These are phyloP conservation scores for Didymella lethalis DNA, from an alignment of 2,329 filamentous ascomycete species.

Conservation along the genomic window DNA sequence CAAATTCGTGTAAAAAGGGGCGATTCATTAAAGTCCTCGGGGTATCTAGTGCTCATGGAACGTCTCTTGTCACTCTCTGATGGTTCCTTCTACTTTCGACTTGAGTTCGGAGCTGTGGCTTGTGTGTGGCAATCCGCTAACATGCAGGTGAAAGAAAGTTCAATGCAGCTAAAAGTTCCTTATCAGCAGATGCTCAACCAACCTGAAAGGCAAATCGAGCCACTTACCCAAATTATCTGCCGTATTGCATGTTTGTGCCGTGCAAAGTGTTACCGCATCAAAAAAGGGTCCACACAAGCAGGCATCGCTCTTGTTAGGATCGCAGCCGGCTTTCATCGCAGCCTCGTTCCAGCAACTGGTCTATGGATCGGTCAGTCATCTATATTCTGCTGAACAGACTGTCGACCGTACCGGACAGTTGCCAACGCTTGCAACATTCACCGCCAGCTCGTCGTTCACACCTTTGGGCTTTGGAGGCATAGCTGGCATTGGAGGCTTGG, in stretches of 20 bases:
- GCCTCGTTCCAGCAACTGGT: slow-evolving; percentile 47
- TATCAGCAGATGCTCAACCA: slow-evolving; percentile 3
- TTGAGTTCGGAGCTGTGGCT: slow-evolving; percentile 4
- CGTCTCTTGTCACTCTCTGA: neutral
- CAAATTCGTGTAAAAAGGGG: neutral
- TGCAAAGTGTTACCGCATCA: slow-evolving; percentile 41
- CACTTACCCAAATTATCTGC: slow-evolving; percentile 45
- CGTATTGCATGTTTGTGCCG: slow-evolving; percentile 37
- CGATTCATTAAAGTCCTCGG: slow-evolving; percentile 13
- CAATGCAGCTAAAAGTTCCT: slow-evolving; percentile 11
- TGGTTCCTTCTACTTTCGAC: neutral
- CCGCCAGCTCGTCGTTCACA: slow-evolving; percentile 17
- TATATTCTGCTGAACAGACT: neutral
- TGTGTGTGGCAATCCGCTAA: slow-evolving; percentile 1
- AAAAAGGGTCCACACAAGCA: slow-evolving; percentile 48
- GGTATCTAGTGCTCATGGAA: slow-evolving; percentile 19
- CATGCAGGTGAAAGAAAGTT: slow-evolving; percentile 22
- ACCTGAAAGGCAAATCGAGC: neutral
- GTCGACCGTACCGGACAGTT: slow-evolving; percentile 36
- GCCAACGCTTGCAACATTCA: slow-evolving; percentile 30
- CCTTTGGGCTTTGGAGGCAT: neutral
- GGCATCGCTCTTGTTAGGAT: slow-evolving; percentile 42
- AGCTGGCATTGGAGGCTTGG: neutral
- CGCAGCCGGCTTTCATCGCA: slow-evolving; percentile 37
- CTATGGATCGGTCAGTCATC: slow-evolving; percentile 26